Evolutionary conservation across 2,329 filamentous ascomycete genomes (phyloP).

Genomic region (Chrysoporthe puriensis): DNA sequence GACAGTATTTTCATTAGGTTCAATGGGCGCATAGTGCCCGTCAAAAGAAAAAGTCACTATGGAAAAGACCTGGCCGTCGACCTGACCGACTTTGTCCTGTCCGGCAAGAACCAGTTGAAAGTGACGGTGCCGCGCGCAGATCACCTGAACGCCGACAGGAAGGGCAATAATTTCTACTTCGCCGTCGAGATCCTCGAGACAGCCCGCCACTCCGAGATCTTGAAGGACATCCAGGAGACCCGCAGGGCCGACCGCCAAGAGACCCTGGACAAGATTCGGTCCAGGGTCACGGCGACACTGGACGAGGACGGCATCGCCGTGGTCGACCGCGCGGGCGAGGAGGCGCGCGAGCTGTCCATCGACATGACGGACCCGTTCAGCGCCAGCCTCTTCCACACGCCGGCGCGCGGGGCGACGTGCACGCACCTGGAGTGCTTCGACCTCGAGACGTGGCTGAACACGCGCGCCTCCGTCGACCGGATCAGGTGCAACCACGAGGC

Average conservation of each 20-base stretch:
- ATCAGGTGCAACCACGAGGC: constrained; percentile 40
- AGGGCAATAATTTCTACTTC: constrained; percentile 55
- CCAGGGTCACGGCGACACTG: constrained; percentile 42
- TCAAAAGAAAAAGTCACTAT: constrained; percentile 71
- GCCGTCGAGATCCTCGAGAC: constrained; percentile 73
- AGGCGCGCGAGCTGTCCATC: constrained; percentile 54
- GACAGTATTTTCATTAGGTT: constrained; percentile 68
- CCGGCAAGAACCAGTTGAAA: constrained; percentile 65
- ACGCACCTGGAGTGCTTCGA: constrained; percentile 89
- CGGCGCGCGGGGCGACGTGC: constrained; percentile 73
- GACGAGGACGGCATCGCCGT: constrained; percentile 69
- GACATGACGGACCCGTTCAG: constrained; percentile 71
- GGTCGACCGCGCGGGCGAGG: constrained; percentile 45
- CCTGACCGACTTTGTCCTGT: constrained; percentile 62
- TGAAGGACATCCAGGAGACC: constrained; percentile 43
- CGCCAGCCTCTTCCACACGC: constrained; percentile 65
- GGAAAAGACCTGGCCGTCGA: constrained; percentile 78
- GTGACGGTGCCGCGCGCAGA: constrained; percentile 48
- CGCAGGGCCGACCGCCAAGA: constrained; percentile 48
- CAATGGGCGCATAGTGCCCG: constrained; percentile 61
- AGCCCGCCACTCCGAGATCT: constrained; percentile 48
- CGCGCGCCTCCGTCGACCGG: constrained; percentile 55
- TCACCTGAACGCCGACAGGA: constrained; percentile 13
- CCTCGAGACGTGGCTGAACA: constrained; percentile 76
- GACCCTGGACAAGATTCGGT: constrained; percentile 62